Percentiles rank a stretch among this genome's conserved stretches.
Evolutionary conservation across 129 eudicot species (phyloP).

Genomic region (Flaveria bidentis): DNA sequence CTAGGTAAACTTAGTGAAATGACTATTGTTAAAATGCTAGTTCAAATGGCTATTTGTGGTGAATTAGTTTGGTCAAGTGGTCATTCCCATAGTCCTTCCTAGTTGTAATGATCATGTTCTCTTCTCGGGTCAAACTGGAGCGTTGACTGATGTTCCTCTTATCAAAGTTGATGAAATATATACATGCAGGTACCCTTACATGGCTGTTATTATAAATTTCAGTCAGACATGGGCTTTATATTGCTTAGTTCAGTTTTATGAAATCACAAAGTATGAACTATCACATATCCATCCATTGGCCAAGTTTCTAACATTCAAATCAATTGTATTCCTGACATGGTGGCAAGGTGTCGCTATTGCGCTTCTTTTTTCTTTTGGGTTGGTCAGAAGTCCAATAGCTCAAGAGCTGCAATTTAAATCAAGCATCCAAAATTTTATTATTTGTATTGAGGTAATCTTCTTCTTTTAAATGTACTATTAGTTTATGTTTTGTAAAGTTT

Average conservation of each 20-base stretch:
- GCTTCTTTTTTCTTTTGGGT: slow-evolving; percentile 65
- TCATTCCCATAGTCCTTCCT: neutral
- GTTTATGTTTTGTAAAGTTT: slow-evolving; percentile 21
- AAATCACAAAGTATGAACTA: slow-evolving; percentile 74
- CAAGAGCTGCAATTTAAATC: slow-evolving; percentile 74
- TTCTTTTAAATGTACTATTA: slow-evolving; percentile 3
- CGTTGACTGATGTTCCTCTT: slow-evolving; percentile 10
- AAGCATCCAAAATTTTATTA: slow-evolving; percentile 83
- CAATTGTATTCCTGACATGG: slow-evolving; percentile 96
- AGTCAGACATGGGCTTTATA: slow-evolving; percentile 98
- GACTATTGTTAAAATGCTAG: neutral
- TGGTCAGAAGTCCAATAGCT: slow-evolving; percentile 81
- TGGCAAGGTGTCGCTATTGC: slow-evolving; percentile 99
- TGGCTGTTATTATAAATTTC: slow-evolving; percentile 84
- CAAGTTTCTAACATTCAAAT: slow-evolving; percentile 91
- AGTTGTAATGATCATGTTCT: neutral
- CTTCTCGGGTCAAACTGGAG: slow-evolving; percentile 5
- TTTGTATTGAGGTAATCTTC: slow-evolving; percentile 87
- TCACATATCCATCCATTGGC: slow-evolving; percentile 82
- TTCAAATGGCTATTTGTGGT: neutral
- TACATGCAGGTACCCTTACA: slow-evolving; percentile 79
- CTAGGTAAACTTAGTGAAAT: neutral
- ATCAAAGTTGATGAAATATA: slow-evolving; percentile 16
- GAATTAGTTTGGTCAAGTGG: neutral
- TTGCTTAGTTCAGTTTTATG: slow-evolving; percentile 87